Evolutionary conservation across 345 rosid genomes (phyloP).

Genomic region (Geranium rotundifolium): DNA sequence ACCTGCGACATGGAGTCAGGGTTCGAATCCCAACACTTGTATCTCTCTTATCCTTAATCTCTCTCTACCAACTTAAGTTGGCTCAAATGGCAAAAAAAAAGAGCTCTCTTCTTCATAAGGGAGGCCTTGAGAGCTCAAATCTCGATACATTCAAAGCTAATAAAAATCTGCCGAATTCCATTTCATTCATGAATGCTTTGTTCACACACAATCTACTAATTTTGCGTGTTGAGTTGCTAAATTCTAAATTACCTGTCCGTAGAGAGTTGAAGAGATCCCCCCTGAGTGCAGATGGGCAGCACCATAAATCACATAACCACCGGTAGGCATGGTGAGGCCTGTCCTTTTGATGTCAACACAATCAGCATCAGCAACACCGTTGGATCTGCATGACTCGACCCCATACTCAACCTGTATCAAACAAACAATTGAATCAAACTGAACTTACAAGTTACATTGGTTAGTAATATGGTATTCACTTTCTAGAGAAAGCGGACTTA

Average conservation of each 20-base stretch:
- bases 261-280: constrained; percentile 55
- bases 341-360: constrained; percentile 42
- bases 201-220: too few relatives aligned
- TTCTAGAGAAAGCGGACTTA: constrained; percentile 8
- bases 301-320: constrained; percentile 70
- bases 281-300: constrained; percentile 78
- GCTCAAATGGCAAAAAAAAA: too few relatives aligned
- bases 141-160: too few relatives aligned
- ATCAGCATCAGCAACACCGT: constrained; percentile 6
- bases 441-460: neutral
- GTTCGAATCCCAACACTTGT: too few relatives aligned
- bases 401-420: constrained; percentile 52
- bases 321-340: constrained; percentile 45
- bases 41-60: too few relatives aligned
- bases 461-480: too few relatives aligned
- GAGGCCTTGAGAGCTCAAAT: too few relatives aligned
- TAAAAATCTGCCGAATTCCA: too few relatives aligned
- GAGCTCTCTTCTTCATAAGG: too few relatives aligned
- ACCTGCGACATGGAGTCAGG: too few relatives aligned
- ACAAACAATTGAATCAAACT: neutral
- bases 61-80: too few relatives aligned
- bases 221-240: neutral
- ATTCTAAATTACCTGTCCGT: constrained; percentile 43
- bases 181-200: too few relatives aligned
- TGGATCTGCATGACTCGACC: constrained; percentile 37